phyloP scores from a whole-genome alignment of 768 basidiomycete genomes.

The Suillus brevipes region DNA sequence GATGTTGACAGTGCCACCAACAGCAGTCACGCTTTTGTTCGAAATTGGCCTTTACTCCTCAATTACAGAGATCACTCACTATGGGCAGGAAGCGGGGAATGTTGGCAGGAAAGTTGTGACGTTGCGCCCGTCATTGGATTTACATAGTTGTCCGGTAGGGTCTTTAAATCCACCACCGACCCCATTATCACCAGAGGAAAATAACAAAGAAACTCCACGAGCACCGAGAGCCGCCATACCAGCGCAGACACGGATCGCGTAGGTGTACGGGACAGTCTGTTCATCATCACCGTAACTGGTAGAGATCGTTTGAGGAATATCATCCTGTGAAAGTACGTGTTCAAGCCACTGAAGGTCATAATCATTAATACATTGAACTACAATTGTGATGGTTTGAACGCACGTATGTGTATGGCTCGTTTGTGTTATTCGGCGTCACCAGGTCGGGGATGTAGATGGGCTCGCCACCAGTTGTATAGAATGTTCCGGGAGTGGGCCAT shows the following conservation, averaged over 20 bases:
- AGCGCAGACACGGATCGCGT: conserved; percentile 55
- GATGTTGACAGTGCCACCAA: conserved; percentile 61
- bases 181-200: conserved; percentile 67
- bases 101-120: conserved; percentile 50
- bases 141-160: conserved; percentile 42
- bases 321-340: conserved; percentile 45
- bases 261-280: conserved; percentile 66
- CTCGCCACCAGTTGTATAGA: conserved; percentile 61
- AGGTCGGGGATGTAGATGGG: conserved; percentile 52
- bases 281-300: conserved; percentile 76
- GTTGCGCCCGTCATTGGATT: conserved; percentile 59
- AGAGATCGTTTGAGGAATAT: conserved; percentile 60
- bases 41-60: neutral
- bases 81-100: conserved; percentile 67
- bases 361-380: neutral
- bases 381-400: conserved; percentile 14
- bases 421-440: conserved; percentile 46
- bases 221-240: conserved; percentile 66
- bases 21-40: conserved; percentile 62
- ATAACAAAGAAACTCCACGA: conserved; percentile 65
- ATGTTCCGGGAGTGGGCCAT: conserved; percentile 57
- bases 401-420: conserved; percentile 51
- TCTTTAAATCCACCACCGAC: conserved; percentile 36
- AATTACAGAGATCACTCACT: conserved; percentile 32
- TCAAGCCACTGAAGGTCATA: conserved; percentile 55